Conservation (phyloP, 2,329 filamentous ascomycete species). For the Hortaea sp. region DNA sequence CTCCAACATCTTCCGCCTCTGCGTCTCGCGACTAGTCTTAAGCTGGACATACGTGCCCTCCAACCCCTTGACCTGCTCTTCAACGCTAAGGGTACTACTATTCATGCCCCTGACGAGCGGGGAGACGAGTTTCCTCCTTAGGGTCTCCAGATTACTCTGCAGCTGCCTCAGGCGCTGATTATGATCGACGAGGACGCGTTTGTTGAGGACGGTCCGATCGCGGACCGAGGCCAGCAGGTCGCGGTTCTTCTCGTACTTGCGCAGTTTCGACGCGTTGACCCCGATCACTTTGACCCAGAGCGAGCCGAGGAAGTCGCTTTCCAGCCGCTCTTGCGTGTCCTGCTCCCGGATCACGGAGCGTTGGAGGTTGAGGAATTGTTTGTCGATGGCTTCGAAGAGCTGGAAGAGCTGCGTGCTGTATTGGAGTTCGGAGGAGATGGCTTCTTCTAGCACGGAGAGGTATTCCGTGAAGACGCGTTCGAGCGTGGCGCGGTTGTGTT, state of each 20-base stretch:
- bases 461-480: slow-evolving; percentile 85
- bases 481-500: slow-evolving; percentile 69
- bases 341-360: slow-evolving; percentile 77
- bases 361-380: slow-evolving; percentile 79
- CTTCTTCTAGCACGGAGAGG: slow-evolving; percentile 75
- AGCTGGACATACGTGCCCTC: slow-evolving; percentile 72
- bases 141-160: slow-evolving; percentile 76
- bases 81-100: slow-evolving; percentile 60
- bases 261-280: slow-evolving; percentile 60
- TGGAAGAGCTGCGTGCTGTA: slow-evolving; percentile 72
- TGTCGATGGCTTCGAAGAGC: slow-evolving; percentile 86
- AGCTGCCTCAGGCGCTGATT: slow-evolving; percentile 74
- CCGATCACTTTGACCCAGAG: slow-evolving; percentile 83
- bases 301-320: slow-evolving; percentile 70
- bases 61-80: slow-evolving; percentile 76
- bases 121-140: slow-evolving; percentile 72
- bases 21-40: slow-evolving; percentile 61
- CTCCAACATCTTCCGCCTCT: slow-evolving; percentile 37
- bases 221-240: slow-evolving; percentile 68
- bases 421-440: slow-evolving; percentile 73
- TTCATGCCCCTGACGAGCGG: slow-evolving; percentile 67
- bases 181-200: slow-evolving; percentile 75
- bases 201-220: slow-evolving; percentile 76
- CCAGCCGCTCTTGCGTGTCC: slow-evolving; percentile 66
- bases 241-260: slow-evolving; percentile 87